A percentile compares a stretch with the other conserved stretches of the same genome.
Evolutionary conservation across 495 filamentous ascomycete species (phyloP).

Genomic region (Tuber melanosporum): DNA sequence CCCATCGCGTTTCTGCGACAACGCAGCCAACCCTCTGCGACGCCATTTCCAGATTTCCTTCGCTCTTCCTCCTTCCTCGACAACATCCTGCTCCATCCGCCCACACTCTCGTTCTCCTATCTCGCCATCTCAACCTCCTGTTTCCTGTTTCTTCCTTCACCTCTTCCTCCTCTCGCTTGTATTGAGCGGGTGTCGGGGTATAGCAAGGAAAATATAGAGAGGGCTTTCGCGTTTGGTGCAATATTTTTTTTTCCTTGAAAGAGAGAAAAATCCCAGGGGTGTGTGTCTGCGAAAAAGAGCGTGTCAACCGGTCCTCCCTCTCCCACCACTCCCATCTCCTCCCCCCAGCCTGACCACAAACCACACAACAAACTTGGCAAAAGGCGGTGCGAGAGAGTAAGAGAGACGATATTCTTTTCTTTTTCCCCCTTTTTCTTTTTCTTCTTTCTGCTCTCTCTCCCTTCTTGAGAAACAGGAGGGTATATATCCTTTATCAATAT

Average conservation of each 20-base stretch:
- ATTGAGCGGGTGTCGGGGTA: background rate
- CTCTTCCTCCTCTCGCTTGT: conserved; percentile 13
- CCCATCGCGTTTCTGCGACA: conserved; percentile 40
- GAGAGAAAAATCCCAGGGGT: background rate
- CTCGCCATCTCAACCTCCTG: conserved; percentile 7
- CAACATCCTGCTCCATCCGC: background rate
- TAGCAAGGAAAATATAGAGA: background rate
- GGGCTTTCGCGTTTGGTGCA: background rate
- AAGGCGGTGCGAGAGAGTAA: conserved; percentile 6
- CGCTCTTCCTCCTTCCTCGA: background rate
- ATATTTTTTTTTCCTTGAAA: background rate
- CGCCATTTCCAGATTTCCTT: conserved; percentile 1
- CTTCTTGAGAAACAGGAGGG: conserved; percentile 11
- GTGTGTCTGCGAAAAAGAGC: background rate
- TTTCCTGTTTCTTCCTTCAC: conserved; percentile 17
- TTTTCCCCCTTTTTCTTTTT: conserved; percentile 5
- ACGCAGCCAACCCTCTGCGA: conserved; percentile 28
- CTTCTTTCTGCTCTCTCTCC: conserved; percentile 11
- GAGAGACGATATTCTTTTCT: background rate
- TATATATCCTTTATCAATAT: conserved; percentile 16
- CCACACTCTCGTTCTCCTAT: conserved; percentile 1
- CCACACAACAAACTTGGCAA: conserved; percentile 2
- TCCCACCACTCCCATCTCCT: background rate
- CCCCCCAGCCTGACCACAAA: background rate
- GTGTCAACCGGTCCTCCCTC: conserved; percentile 3